Percentiles rank a stretch among this genome's conserved stretches.
These are phyloP conservation scores for Ehretia macrophylla DNA, from an alignment of 257 asterid species.

Conservation along the genomic window DNA sequence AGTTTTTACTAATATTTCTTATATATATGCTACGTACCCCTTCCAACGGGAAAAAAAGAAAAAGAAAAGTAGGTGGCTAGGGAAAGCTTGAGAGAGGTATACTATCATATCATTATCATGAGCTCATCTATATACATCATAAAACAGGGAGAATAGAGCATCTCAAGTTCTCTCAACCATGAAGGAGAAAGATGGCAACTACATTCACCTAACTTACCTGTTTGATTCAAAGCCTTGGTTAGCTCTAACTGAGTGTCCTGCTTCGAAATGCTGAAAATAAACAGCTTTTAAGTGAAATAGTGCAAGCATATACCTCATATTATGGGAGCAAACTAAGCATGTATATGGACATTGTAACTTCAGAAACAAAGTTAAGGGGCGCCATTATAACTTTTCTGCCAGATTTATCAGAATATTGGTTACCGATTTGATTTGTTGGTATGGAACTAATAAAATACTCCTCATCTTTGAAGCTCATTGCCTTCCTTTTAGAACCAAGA, in stretches of 20 bases:
- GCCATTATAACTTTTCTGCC: not conserved
- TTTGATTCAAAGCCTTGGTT: conserved; percentile 67
- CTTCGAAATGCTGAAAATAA: conserved; percentile 89
- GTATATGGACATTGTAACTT: not conserved
- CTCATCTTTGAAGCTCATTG: conserved; percentile 74
- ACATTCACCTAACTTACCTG: conserved; percentile 39
- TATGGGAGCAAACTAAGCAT: not conserved
- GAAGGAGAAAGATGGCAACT: not conserved
- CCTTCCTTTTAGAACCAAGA: conserved; percentile 84
- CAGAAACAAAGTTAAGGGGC: not conserved
- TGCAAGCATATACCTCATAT: not conserved
- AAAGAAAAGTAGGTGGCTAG: too few species aligned
- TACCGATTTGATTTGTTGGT: conserved; percentile 77
- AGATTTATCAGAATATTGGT: not conserved
- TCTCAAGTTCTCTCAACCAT: too few species aligned
- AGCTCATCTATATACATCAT: too few species aligned
- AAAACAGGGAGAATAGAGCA: too few species aligned
- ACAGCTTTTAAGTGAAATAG: not conserved
- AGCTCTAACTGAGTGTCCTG: conserved; percentile 76
- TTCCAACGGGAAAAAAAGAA: too few species aligned
- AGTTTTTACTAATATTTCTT: too few species aligned
- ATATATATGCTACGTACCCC: too few species aligned
- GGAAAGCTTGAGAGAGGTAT: too few species aligned
- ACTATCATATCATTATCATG: too few species aligned
- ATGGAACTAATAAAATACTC: conserved; percentile 89